Conservation (phyloP, 1,284 basidiomycete genomes). For the Puccinia polysora region DNA sequence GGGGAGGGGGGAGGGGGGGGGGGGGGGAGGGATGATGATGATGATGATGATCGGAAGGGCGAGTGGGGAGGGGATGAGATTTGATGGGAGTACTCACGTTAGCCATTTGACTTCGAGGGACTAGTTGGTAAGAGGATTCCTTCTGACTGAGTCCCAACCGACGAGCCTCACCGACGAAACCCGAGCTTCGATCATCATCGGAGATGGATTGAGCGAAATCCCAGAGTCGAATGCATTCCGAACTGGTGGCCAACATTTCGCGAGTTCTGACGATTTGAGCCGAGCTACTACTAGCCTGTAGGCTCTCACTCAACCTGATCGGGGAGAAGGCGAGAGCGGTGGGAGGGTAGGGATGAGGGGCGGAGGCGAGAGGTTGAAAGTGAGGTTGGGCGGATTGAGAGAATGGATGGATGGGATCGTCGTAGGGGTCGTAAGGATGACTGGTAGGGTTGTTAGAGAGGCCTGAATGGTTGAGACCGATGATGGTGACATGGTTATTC, state of each 20-base stretch:
- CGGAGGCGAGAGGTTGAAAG: conserved; percentile 25
- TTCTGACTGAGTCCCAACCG: conserved; percentile 20
- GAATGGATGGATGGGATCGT: conserved; percentile 21
- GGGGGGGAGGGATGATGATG: not conserved
- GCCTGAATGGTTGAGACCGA: conserved; percentile 11
- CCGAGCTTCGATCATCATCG: conserved; percentile 27
- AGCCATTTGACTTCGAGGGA: conserved; percentile 39
- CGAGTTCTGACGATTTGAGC: conserved; percentile 25
- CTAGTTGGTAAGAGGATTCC: conserved; percentile 29
- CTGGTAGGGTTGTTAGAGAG: not conserved
- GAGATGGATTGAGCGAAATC: conserved; percentile 30
- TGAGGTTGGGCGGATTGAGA: not conserved
- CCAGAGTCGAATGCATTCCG: conserved; percentile 37
- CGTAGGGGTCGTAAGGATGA: conserved; percentile 33
- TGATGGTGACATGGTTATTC: conserved; percentile 36
- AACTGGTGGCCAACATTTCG: conserved; percentile 40
- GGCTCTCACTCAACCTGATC: conserved; percentile 22
- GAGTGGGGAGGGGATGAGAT: not conserved
- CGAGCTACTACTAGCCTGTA: conserved; percentile 25
- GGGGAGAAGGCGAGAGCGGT: conserved; percentile 35
- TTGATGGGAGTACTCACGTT: conserved; percentile 15
- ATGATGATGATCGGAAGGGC: not conserved
- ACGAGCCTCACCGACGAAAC: conserved; percentile 17
- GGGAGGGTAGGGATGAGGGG: conserved; percentile 39
- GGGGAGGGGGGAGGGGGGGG: too few species aligned